Evolutionary conservation across 116 monocot species (phyloP).

Genomic region (Thalassia testudinum): DNA sequence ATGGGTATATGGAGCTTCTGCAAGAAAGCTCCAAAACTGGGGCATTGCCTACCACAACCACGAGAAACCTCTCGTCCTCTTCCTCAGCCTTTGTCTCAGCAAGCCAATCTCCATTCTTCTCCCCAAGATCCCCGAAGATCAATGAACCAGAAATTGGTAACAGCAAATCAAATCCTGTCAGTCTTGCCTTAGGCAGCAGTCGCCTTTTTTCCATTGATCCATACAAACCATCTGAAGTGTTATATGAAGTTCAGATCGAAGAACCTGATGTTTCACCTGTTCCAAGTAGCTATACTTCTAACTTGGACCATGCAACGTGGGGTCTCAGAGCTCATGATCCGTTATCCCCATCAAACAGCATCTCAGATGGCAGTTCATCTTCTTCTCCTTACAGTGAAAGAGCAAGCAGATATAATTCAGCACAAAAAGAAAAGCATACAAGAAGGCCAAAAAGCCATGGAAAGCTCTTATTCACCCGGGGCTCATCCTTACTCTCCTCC

Average conservation of each 20-base stretch:
- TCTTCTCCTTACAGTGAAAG: constrained; percentile 27
- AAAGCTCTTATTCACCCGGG: constrained; percentile 15
- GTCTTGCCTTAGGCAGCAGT: constrained; percentile 5
- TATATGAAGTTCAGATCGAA: background rate
- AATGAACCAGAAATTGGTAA: constrained; percentile 7
- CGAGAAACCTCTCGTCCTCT: constrained; percentile 67
- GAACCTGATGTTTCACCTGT: constrained; percentile 18
- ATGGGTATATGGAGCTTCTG: constrained; percentile 96
- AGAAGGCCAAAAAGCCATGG: constrained; percentile 23
- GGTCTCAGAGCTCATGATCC: constrained; percentile 8
- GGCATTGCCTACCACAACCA: constrained; percentile 27
- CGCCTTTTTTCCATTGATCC: constrained; percentile 5
- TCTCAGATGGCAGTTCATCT: constrained; percentile 35
- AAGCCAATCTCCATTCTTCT: constrained; percentile 91
- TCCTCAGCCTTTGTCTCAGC: constrained; percentile 95
- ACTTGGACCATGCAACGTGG: constrained; percentile 24
- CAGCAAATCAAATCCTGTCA: background rate
- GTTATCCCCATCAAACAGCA: constrained; percentile 13
- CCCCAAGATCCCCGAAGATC: constrained; percentile 52
- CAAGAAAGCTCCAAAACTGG: constrained; percentile 72
- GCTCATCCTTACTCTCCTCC: constrained; percentile 32
- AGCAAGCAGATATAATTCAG: background rate
- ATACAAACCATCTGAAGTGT: background rate
- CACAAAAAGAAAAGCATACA: constrained; percentile 31
- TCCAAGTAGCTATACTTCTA: constrained; percentile 30